phyloP scores from a whole-genome alignment of 164 flowering plant genomes.

The Vitis rotundifolia region DNA sequence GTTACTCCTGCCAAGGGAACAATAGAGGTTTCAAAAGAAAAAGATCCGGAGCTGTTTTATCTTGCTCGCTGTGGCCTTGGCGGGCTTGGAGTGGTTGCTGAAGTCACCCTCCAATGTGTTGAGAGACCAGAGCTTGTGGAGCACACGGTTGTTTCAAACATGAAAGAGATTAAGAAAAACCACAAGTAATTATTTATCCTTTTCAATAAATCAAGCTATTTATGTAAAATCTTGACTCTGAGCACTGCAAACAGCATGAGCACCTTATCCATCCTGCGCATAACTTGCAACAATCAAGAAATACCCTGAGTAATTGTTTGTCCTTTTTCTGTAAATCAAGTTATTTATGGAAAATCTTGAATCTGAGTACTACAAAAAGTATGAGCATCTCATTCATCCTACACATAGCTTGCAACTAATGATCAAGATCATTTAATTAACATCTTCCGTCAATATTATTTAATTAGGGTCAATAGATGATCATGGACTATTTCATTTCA shows the following conservation, averaged over 20 bases:
- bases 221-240: background rate
- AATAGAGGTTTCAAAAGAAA: conserved; percentile 87
- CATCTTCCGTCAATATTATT: too few species aligned
- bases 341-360: background rate
- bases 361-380: background rate
- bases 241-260: background rate
- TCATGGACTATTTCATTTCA: too few species aligned
- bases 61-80: conserved; percentile 98
- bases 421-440: too few species aligned
- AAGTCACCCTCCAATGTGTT: conserved; percentile 97
- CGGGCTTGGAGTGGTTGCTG: conserved; percentile 97
- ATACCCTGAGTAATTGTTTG: conserved; percentile 37
- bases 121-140: conserved; percentile 95
- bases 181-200: conserved; percentile 64
- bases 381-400: background rate
- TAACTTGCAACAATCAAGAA: background rate
- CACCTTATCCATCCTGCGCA: background rate
- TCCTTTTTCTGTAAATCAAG: background rate
- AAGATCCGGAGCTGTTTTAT: conserved; percentile 90
- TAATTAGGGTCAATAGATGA: too few species aligned
- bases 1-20: conserved; percentile 97
- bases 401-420: background rate
- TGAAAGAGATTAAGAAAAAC: conserved; percentile 85
- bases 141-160: conserved; percentile 77
- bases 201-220: background rate